Evolutionary conservation across 2,329 filamentous ascomycete genomes (phyloP), one percentile per base, ranked within the genome.

Genomic region (Davidsoniella eucalypti): DNA sequence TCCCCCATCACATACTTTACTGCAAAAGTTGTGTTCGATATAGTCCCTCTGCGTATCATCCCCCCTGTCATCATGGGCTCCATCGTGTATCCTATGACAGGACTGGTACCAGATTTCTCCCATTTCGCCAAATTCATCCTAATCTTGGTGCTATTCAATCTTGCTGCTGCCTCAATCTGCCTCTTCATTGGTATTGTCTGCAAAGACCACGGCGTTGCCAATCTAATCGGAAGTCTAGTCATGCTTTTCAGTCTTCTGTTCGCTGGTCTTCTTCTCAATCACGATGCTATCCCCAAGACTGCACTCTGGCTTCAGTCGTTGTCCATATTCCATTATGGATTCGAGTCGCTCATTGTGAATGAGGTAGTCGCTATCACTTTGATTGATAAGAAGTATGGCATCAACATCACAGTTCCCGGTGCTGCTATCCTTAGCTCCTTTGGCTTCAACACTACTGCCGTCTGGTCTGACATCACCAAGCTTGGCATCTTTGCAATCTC

Each of bases 221-320:
- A 93, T 64, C 65, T 98, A 55, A 84, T 98, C 53, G 92, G 90
- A 49, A 93, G 88, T 58, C 67, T 98, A 58, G 87, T 96, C 47
- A 98, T 98, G 92, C 73, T 98, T 7, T 98, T 98, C 71, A 94
- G 85, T 61, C 69, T 98, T 54, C 74, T 98, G 8, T 96, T 98
- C 64, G 90, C 88, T 1, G 92, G 92, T 52, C 79, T 98, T 53
- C 72, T 98, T 52, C 76, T 98, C 54, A 98, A 98, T 64, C 87
- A 94, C 62, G 81, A 95, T 63, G 87, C 86, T 26, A 95, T 95
- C 49, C 92, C 92, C 1, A 72, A 76, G 46, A 78, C 85, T 2
- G 84, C 90, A 2, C 66, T 87, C 55, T 98, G 92, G 92, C 67
- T 98, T 47, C 92, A 98, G 69, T 78, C 76, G 67, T 69, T 98